Evolutionary conservation across 192 early-diverging fungal species (phyloP).

Genomic region (Chytriomyces sp.): DNA sequence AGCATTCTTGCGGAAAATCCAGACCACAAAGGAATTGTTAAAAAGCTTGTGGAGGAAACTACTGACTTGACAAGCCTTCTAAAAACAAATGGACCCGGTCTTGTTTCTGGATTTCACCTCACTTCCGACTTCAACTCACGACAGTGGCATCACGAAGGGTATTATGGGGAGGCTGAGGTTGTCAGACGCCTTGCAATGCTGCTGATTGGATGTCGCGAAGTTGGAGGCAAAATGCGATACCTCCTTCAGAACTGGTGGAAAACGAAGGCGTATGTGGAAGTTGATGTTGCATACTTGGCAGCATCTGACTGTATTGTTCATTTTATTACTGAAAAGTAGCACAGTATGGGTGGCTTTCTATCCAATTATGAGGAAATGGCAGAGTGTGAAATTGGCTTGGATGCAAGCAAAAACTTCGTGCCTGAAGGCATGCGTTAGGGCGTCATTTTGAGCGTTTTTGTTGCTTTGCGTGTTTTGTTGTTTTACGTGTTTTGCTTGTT

Average conservation of each 20-base stretch:
- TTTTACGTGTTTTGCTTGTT: too few relatives aligned
- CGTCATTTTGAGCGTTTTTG: too few relatives aligned
- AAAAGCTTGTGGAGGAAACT: too few relatives aligned
- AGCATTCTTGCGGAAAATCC: too few relatives aligned
- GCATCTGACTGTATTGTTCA: neutral
- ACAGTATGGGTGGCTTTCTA: neutral
- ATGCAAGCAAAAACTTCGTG: too few relatives aligned
- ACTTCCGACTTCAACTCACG: neutral
- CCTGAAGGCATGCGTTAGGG: too few relatives aligned
- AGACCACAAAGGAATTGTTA: too few relatives aligned
- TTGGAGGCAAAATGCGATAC: neutral
- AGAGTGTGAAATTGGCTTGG: neutral
- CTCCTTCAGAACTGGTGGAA: neutral
- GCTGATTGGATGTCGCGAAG: neutral
- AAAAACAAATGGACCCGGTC: conserved; percentile 1
- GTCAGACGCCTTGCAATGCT: neutral
- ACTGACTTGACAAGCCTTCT: neutral
- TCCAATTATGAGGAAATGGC: neutral
- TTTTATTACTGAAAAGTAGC: neutral
- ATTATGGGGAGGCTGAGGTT: neutral
- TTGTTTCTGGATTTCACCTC: neutral
- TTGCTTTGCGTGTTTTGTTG: too few relatives aligned
- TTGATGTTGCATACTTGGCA: neutral
- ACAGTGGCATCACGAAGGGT: neutral
- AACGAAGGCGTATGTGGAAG: neutral